Percentiles rank a stretch among this genome's conserved stretches.
These are phyloP conservation scores for Plasmodium gonderi DNA, from an alignment of 169 alveolate species.

Conservation along the genomic window DNA sequence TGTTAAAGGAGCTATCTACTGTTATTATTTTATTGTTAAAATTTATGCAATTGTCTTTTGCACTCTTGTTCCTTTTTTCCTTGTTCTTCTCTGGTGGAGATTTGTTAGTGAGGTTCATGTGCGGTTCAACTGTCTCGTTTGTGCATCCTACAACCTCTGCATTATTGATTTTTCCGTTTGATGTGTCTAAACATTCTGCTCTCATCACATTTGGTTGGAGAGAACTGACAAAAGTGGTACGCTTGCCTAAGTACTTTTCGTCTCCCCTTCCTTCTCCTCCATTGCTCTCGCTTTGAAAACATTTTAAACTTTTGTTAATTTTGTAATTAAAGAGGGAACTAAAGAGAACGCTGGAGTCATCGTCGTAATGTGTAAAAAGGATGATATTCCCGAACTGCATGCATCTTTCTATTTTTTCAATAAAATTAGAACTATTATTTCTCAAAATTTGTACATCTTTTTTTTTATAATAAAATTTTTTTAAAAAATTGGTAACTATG, in stretches of 20 bases:
- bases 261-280: neutral
- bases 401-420: constrained; percentile 54
- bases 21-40: constrained; percentile 65
- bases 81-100: too few relatives aligned
- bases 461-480: constrained; percentile 50
- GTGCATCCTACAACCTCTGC: neutral
- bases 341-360: constrained; percentile 41
- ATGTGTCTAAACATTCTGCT: neutral
- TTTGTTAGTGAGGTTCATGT: too few relatives aligned
- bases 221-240: too few relatives aligned
- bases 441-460: constrained; percentile 58
- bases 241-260: neutral
- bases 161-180: neutral
- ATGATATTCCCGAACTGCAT: constrained; percentile 64
- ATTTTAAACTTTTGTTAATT: constrained; percentile 23
- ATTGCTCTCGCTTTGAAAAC: neutral
- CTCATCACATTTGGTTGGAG: neutral
- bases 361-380: constrained; percentile 64
- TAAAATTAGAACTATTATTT: constrained; percentile 59
- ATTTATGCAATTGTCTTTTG: constrained; percentile 35
- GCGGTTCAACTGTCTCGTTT: too few relatives aligned
- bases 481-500: constrained; percentile 63
- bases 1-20: constrained; percentile 12
- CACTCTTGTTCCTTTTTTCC: neutral
- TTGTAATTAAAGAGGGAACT: constrained; percentile 42